Evolutionary conservation across 129 eudicot genomes (phyloP), one percentile per base, ranked within the genome.

Genomic region (Ambrosia artemisiifolia): DNA sequence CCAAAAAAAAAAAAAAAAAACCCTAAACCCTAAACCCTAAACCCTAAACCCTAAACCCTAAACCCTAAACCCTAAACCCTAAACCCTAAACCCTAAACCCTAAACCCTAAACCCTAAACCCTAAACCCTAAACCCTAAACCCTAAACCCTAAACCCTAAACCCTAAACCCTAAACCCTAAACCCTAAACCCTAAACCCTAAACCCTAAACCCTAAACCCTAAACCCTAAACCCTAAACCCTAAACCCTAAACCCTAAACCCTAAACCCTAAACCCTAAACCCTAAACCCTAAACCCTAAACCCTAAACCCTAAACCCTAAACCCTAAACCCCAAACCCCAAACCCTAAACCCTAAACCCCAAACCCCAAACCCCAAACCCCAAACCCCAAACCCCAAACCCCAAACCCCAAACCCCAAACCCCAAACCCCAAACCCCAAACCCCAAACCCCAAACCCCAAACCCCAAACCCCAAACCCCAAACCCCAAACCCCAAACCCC

Each of bases 11-110:
- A n/a, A n/a, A n/a, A n/a, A n/a, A n/a, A n/a, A 62, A 62, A 62
- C 67, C 67, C 67, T 62, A 62, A 62, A n/a, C n/a, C 68, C 68
- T 36, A 34, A 64, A 64, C 69, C 69, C 69, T 38, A 63, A 63
- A 63, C n/a, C 69, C 69, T 17, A 36, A 64, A 64, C 69, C 69
- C 69, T 38, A 63, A 63, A 63, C 68, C 68, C 68, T 36, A 63
- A 63, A 63, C 68, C 68, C 68, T 36, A 64, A 64, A 36, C 69
- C 69, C 50, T 16, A 64, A 64, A 36, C 69, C 69, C 50, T 16
- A 64, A 35, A 17, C 50, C 69, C 50, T 36, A 64, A 36, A 17
- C 50, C 69, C 69, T n/a, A n/a, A n/a, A n/a, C n/a, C n/a, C n/a
- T n/a, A 33, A 63, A 63, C 44, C 70, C 34, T 38, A 36, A 63